phyloP scores from a whole-genome alignment of 176 grass and related monocot species.

The Oryza rufipogon region DNA sequence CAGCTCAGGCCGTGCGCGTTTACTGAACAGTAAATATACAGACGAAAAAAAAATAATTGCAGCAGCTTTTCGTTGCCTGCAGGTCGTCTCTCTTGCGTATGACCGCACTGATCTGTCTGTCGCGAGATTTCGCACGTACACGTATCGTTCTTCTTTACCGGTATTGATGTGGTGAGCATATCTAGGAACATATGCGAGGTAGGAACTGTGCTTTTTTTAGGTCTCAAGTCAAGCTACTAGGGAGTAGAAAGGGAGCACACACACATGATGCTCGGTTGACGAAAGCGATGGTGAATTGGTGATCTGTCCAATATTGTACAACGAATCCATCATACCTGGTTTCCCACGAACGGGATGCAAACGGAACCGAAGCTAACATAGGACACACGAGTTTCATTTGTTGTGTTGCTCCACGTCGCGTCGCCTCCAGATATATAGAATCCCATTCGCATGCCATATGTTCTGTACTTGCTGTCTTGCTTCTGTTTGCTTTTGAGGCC shows the following conservation, averaged over 20 bases:
- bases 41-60: too few species aligned
- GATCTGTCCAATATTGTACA: constrained; percentile 35
- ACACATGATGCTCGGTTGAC: background rate
- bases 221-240: background rate
- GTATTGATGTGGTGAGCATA: background rate
- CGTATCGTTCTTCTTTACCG: constrained; percentile 5
- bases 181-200: background rate
- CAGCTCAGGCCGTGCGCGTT: background rate
- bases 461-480: background rate
- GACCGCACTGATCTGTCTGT: background rate
- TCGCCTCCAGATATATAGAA: background rate
- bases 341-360: background rate
- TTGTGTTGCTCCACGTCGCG: constrained; percentile 20
- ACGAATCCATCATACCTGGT: constrained; percentile 1
- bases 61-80: background rate
- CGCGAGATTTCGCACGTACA: constrained; percentile 6
- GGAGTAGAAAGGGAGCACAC: background rate
- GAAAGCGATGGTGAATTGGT: background rate
- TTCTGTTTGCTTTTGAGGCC: background rate
- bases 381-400: background rate
- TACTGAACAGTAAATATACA: background rate
- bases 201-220: background rate
- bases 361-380: background rate
- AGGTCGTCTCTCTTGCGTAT: background rate
- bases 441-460: background rate